Base-by-base conservation (phyloP, 176 grass and related monocot genomes). In the Aegilops tauschii region DNA sequence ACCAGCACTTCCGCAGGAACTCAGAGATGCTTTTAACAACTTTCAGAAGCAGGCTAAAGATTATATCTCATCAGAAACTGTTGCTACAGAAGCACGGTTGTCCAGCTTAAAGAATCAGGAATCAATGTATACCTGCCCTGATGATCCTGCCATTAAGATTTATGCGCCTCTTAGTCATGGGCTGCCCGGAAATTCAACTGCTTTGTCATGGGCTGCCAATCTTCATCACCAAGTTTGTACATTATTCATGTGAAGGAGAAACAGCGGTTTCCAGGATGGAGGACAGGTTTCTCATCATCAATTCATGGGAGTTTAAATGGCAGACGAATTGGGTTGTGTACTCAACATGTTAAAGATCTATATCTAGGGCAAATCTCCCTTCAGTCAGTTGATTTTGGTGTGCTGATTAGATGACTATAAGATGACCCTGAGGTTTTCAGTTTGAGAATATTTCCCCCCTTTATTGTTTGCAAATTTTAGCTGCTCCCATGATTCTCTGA, bases 331-430 rank as follows among this genome's bases (percentile, higher is more conserved):
- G 93, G 96, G 28, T 87, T 98, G 74, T 95, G 93, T 82, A 92
- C 66, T 65, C 84, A 95, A 68, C 96, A 95, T 88, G 86, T 98
- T 87, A 95, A 95, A 87, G 93, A 95, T 94, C 67, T 98, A 77
- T 98, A 98, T 87, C 56, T 94, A 56, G 96, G 96, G 30, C 28
- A 90, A 73, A 90, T 95, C 75, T 95, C 96, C 49, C 96, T 98
- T 61, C 93, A 95, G 76, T 95, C 90, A 49, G 79, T 98, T 73
- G 96, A 98, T 83, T 95, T 98, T 79, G 91, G 93, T 82, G 87
- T 86, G 81, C 70, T 91, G 56, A 88, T 80, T 76, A 73, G 78
- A 87, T 91, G 77, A 83, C 40, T 98, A 1, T 6, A 52, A 61
- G 25, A 74, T 74, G 44, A 34, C 65, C 34, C 45, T 80, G 32